Evolutionary conservation across 805 yeast genomes (phyloP).

Genomic region (Hanseniaspora singularis): DNA sequence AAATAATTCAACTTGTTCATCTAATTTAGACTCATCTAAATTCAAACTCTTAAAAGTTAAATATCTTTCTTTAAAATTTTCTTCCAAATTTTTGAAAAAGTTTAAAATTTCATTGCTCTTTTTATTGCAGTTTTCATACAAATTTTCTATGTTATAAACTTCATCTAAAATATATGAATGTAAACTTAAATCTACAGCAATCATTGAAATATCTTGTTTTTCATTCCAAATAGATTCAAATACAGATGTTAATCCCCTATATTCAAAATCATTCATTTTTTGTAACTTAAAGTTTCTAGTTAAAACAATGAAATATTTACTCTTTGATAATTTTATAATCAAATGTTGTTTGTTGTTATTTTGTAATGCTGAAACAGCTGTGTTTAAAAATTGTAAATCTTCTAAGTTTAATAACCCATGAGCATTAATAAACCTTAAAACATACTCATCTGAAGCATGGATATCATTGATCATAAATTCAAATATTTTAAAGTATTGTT

Average conservation of each 20-base stretch:
- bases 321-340: slow-evolving; percentile 23
- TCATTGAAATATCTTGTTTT: slow-evolving; percentile 23
- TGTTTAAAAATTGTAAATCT: slow-evolving; percentile 26
- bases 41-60: slow-evolving; percentile 23
- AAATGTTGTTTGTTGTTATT: slow-evolving; percentile 21
- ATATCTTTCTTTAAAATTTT: slow-evolving; percentile 24
- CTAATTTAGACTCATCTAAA: slow-evolving; percentile 22
- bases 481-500: slow-evolving; percentile 28
- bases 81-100: slow-evolving; percentile 26
- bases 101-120: slow-evolving; percentile 17
- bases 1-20: slow-evolving; percentile 23
- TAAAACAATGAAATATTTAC: slow-evolving; percentile 24
- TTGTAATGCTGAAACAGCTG: slow-evolving; percentile 21
- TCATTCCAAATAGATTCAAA: slow-evolving; percentile 26
- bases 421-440: slow-evolving; percentile 26
- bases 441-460: slow-evolving; percentile 25
- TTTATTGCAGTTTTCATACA: slow-evolving; percentile 20
- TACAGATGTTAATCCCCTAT: slow-evolving; percentile 27
- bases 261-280: slow-evolving; percentile 20
- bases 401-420: slow-evolving; percentile 27
- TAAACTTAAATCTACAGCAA: slow-evolving; percentile 24
- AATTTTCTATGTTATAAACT: slow-evolving; percentile 29
- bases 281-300: slow-evolving; percentile 20
- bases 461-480: slow-evolving; percentile 25
- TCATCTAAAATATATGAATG: slow-evolving; percentile 30